Conservation (phyloP, 768 basidiomycete genomes). For the Ephemerocybe angulata region DNA sequence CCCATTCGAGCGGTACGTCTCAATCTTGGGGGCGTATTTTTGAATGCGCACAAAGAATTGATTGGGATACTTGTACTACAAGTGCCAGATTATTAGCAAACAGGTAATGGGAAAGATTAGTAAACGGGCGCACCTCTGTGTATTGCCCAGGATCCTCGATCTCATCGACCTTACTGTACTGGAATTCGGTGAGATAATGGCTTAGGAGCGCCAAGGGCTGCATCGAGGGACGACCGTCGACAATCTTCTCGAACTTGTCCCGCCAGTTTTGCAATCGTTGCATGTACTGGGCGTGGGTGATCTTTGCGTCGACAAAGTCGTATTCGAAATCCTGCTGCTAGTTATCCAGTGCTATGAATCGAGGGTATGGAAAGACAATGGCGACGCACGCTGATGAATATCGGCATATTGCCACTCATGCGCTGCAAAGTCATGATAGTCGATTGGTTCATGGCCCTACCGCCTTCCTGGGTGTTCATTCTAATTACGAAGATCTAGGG, state of each 20-base stretch:
- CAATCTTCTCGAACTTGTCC: conserved; percentile 78
- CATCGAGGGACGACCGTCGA: conserved; percentile 78
- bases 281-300: conserved; percentile 83
- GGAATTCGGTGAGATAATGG: conserved; percentile 96
- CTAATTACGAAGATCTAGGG: conserved; percentile 71
- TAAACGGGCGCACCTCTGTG: conserved; percentile 77
- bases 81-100: neutral
- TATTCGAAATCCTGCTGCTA: conserved; percentile 83
- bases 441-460: conserved; percentile 53
- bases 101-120: neutral
- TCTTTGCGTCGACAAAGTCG: conserved; percentile 80
- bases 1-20: conserved; percentile 83
- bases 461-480: conserved; percentile 64
- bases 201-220: conserved; percentile 85
- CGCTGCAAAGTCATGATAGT: conserved; percentile 57
- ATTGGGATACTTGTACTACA: conserved; percentile 90
- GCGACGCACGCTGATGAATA: conserved; percentile 51
- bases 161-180: conserved; percentile 95
- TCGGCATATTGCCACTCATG: conserved; percentile 57
- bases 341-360: neutral
- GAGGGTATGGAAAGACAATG: conserved; percentile 16
- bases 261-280: conserved; percentile 89
- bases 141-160: conserved; percentile 99
- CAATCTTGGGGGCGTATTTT: conserved; percentile 87
- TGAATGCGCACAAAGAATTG: conserved; percentile 87